Conservation (phyloP, 306 rosid species). For the Vigna mungo region DNA sequence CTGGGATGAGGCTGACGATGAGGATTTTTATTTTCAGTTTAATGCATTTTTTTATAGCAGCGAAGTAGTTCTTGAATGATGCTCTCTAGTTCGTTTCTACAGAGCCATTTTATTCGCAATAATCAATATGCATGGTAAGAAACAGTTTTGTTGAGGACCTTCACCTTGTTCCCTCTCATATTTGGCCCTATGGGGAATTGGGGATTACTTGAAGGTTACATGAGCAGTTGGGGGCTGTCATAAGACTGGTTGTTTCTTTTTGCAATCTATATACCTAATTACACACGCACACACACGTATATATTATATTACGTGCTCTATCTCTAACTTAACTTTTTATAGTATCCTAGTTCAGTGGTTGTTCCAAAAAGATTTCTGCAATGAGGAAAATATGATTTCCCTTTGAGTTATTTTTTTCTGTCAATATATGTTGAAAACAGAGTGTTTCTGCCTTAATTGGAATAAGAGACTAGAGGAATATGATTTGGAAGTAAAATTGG, state of each 20-base stretch:
- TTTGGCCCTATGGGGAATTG: background rate
- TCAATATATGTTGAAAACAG: too few species aligned
- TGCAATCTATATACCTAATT: too few species aligned
- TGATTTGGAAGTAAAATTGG: background rate
- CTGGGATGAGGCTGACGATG: background rate
- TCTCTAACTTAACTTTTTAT: background rate
- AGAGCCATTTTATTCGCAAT: constrained; percentile 21
- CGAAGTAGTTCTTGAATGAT: constrained; percentile 5
- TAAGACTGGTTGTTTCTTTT: background rate
- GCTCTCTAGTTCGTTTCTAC: constrained; percentile 16
- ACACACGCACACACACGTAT: background rate
- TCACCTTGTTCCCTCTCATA: background rate
- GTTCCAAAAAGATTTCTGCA: background rate
- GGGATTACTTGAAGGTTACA: constrained; percentile 1
- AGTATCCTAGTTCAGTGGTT: background rate
- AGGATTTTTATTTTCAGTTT: background rate
- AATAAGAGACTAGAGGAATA: background rate
- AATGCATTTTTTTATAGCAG: constrained; percentile 15
- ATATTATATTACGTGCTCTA: background rate
- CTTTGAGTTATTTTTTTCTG: background rate
- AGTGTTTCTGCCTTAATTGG: too few species aligned
- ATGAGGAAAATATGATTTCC: background rate
- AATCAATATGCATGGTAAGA: constrained; percentile 8
- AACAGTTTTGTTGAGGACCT: background rate
- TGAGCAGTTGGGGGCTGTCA: background rate